Percentiles rank a stretch among this genome's conserved stretches.
Conservation (phyloP, 2,329 filamentous ascomycete species). For the Ascochyta fabae region DNA sequence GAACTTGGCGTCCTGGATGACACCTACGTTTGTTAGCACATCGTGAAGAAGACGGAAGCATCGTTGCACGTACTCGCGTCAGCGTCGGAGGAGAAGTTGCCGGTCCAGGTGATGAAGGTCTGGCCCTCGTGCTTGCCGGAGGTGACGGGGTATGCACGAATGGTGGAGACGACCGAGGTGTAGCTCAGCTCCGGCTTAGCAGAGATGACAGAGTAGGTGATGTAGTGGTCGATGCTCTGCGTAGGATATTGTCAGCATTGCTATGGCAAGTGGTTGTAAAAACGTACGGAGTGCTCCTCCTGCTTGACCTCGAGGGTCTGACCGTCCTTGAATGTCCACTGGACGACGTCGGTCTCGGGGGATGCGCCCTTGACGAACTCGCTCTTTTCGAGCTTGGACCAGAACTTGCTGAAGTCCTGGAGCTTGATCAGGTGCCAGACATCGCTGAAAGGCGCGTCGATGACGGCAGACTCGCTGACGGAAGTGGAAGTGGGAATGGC, state of each 20-base stretch:
- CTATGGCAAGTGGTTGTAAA: neutral
- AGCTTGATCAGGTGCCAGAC: slow-evolving; percentile 81
- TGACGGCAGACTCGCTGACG: slow-evolving; percentile 71
- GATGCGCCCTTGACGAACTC: slow-evolving; percentile 69
- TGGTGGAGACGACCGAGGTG: slow-evolving; percentile 70
- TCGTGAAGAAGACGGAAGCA: too few relatives aligned
- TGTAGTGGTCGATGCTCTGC: slow-evolving; percentile 74
- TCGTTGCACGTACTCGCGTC: slow-evolving; percentile 64
- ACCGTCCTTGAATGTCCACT: slow-evolving; percentile 75
- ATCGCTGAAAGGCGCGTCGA: slow-evolving; percentile 68
- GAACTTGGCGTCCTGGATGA: slow-evolving; percentile 77
- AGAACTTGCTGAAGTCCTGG: slow-evolving; percentile 71
- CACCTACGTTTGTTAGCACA: slow-evolving; percentile 54
- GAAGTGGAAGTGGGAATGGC: slow-evolving; percentile 70
- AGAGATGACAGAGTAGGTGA: slow-evolving; percentile 75
- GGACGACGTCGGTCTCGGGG: slow-evolving; percentile 70
- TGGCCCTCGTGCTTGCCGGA: slow-evolving; percentile 68
- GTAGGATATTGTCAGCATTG: neutral
- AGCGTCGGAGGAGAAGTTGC: slow-evolving; percentile 73
- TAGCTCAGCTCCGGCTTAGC: slow-evolving; percentile 70
- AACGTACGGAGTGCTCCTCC: slow-evolving; percentile 73
- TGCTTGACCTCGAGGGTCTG: slow-evolving; percentile 74
- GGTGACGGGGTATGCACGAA: slow-evolving; percentile 71
- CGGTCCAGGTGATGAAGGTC: slow-evolving; percentile 73
- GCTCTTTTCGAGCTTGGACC: slow-evolving; percentile 66